Conservation (phyloP, 1,139 yeast genomes). For the Candida frijolesensis region DNA sequence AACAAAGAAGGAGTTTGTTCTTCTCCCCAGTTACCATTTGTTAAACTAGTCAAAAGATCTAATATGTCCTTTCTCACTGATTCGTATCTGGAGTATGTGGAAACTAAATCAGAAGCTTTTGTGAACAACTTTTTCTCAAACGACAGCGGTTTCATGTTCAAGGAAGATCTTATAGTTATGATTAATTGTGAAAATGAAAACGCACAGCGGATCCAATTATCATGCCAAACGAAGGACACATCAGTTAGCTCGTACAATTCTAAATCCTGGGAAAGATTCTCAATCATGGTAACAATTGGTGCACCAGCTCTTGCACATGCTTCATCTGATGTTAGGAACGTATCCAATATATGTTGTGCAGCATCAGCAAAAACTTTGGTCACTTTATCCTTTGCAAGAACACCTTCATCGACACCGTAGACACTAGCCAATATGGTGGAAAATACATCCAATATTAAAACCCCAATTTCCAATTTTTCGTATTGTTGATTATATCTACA, state of each 20-base stretch:
- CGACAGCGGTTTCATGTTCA: slow-evolving; percentile 56
- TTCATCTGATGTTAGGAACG: slow-evolving; percentile 57
- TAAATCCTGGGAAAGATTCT: slow-evolving; percentile 42
- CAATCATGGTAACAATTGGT: slow-evolving; percentile 57
- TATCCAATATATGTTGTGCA: slow-evolving; percentile 50
- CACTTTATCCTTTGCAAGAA: slow-evolving; percentile 41
- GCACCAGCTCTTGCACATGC: slow-evolving; percentile 56
- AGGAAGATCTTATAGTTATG: slow-evolving; percentile 56
- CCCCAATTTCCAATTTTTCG: slow-evolving; percentile 68
- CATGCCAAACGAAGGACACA: slow-evolving; percentile 41
- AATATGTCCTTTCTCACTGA: slow-evolving; percentile 54
- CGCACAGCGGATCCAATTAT: slow-evolving; percentile 45
- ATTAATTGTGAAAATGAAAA: slow-evolving; percentile 44
- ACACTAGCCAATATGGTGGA: slow-evolving; percentile 55
- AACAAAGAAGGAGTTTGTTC: slow-evolving; percentile 71
- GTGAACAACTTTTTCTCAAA: slow-evolving; percentile 65
- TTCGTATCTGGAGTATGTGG: slow-evolving; percentile 55
- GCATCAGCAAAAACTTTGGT: slow-evolving; percentile 54
- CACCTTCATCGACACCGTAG: slow-evolving; percentile 56
- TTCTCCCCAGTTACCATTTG: slow-evolving; percentile 60
- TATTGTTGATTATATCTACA: slow-evolving; percentile 63
- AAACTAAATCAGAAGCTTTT: slow-evolving; percentile 58
- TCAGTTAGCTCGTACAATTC: slow-evolving; percentile 46
- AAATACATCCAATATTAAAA: slow-evolving; percentile 57
- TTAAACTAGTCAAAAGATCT: slow-evolving; percentile 60